Percentiles rank a stretch among this genome's conserved stretches.
Evolutionary conservation across 2,329 filamentous ascomycete species (phyloP).

Genomic region (Dothistroma septosporum): DNA sequence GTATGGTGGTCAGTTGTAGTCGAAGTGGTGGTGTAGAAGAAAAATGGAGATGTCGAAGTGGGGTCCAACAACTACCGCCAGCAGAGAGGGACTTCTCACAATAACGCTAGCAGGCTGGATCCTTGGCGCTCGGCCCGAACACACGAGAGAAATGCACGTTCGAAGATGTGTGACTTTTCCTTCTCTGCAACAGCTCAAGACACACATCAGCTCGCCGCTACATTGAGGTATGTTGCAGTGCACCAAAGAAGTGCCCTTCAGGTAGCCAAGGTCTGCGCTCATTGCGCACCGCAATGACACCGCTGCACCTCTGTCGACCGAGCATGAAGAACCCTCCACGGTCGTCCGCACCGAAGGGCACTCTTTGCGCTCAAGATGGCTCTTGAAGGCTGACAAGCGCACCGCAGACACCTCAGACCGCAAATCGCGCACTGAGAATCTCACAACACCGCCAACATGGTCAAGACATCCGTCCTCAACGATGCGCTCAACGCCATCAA

Average conservation of each 20-base stretch:
- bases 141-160: background rate
- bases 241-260: conserved; percentile 45
- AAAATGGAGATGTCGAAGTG: background rate
- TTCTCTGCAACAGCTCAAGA: conserved; percentile 17
- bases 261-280: conserved; percentile 49
- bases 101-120: background rate
- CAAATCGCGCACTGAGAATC: conserved; percentile 71
- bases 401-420: conserved; percentile 58
- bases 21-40: conserved; percentile 6
- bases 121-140: too few species aligned
- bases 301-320: conserved; percentile 48
- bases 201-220: conserved; percentile 16
- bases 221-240: conserved; percentile 35
- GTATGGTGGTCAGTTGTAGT: background rate
- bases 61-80: background rate
- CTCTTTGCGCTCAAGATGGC: conserved; percentile 62
- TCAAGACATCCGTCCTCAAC: conserved; percentile 98
- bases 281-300: conserved; percentile 40
- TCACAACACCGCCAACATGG: conserved; percentile 80
- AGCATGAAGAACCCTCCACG: conserved; percentile 63
- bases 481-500: conserved; percentile 85
- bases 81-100: background rate
- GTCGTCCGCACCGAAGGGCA: conserved; percentile 53
- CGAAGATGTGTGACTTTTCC: background rate
- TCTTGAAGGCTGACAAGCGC: conserved; percentile 58